These are phyloP conservation scores for Microdochium trichocladiopsis DNA, from an alignment of 2,329 filamentous ascomycete species.

Conservation along the genomic window DNA sequence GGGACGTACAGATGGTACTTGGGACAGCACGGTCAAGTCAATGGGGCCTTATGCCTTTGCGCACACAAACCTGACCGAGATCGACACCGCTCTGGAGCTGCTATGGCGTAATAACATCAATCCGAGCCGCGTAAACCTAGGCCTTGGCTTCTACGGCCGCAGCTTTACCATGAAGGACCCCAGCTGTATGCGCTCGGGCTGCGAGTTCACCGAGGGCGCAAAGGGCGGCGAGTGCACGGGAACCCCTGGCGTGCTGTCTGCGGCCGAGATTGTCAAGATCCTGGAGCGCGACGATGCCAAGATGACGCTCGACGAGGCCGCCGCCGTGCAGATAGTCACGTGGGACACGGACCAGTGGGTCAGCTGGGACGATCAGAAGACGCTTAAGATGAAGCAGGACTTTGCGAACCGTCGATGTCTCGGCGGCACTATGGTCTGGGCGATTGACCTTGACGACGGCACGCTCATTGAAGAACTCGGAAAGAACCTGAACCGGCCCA, in stretches of 20 bases:
- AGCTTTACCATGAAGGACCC: constrained; percentile 11
- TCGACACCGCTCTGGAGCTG: constrained; percentile 25
- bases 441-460: constrained; percentile 18
- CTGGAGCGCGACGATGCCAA: neutral
- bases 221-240: constrained; percentile 11
- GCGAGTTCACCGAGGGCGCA: constrained; percentile 10
- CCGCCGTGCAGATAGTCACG: constrained; percentile 21
- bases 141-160: constrained; percentile 32
- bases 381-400: constrained; percentile 23
- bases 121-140: constrained; percentile 27
- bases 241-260: constrained; percentile 1
- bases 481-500: constrained; percentile 2
- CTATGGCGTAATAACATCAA: constrained; percentile 30
- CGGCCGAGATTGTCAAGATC: neutral
- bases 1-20: too few relatives aligned
- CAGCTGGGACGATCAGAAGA: constrained; percentile 24
- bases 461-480: constrained; percentile 10
- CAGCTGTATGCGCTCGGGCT: constrained; percentile 13
- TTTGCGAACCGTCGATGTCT: constrained; percentile 13
- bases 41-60: constrained; percentile 17
- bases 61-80: constrained; percentile 33
- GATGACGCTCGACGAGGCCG: constrained; percentile 13
- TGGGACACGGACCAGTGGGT: constrained; percentile 29
- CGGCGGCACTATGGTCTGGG: constrained; percentile 19
- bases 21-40: constrained; percentile 17